These are phyloP conservation scores for Mycena haematopus DNA, from an alignment of 768 basidiomycete species.

Conservation along the genomic window DNA sequence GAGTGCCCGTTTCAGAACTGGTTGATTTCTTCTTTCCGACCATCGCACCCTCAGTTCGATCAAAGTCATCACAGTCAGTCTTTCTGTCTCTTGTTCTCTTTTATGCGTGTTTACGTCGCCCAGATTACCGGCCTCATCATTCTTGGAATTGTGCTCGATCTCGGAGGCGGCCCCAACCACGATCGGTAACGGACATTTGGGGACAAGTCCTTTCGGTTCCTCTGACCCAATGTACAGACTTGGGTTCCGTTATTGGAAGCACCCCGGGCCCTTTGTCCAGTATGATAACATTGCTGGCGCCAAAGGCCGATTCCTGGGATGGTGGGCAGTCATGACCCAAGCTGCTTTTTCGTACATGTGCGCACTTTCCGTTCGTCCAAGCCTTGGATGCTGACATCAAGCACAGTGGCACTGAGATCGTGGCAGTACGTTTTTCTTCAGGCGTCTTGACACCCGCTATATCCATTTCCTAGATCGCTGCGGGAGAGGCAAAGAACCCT, in stretches of 20 bases:
- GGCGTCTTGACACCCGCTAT: neutral
- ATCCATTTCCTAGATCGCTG: conserved; percentile 67
- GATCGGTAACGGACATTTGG: conserved; percentile 58
- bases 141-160: conserved; percentile 77
- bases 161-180: conserved; percentile 85
- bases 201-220: conserved; percentile 27
- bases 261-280: conserved; percentile 87
- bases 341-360: conserved; percentile 81
- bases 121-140: conserved; percentile 72
- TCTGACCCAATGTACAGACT: conserved; percentile 25
- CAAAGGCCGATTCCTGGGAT: conserved; percentile 75
- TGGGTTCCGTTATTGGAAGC: conserved; percentile 82
- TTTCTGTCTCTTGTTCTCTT: neutral
- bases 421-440: conserved; percentile 60
- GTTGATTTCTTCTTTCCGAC: neutral
- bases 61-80: conserved; percentile 73
- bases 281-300: conserved; percentile 65
- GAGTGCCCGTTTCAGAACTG: conserved; percentile 33
- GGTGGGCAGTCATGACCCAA: conserved; percentile 73
- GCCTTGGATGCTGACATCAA: neutral
- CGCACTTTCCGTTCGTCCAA: conserved; percentile 16
- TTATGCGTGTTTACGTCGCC: neutral
- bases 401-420: conserved; percentile 88
- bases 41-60: conserved; percentile 56
- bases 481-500: conserved; percentile 92